These are phyloP conservation scores for Amanita jacksonii DNA, from an alignment of 768 basidiomycete species.

Conservation along the genomic window DNA sequence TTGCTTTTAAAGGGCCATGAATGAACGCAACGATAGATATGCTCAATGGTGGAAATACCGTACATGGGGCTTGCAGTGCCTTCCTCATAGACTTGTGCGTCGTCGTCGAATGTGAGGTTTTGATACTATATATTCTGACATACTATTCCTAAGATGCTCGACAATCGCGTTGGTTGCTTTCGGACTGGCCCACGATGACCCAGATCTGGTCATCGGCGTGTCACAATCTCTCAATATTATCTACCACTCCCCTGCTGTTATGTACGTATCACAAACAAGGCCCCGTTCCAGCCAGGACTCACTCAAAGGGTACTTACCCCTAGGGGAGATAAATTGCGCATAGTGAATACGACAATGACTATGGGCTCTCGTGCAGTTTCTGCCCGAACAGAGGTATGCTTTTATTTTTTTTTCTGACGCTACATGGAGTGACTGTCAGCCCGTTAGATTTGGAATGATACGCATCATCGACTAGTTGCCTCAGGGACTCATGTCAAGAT, in stretches of 20 bases:
- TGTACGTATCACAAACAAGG: conserved; percentile 28
- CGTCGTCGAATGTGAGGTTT: background rate
- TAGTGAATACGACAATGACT: conserved; percentile 43
- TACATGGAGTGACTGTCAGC: background rate
- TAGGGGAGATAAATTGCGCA: conserved; percentile 41
- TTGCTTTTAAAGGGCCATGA: background rate
- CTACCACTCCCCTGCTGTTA: conserved; percentile 45
- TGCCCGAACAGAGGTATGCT: conserved; percentile 38
- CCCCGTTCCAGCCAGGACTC: too few species aligned
- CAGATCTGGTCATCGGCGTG: conserved; percentile 22
- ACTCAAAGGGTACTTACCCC: conserved; percentile 4
- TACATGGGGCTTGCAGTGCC: conserved; percentile 50
- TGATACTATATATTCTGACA: background rate
- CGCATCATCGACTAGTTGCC: conserved; percentile 39
- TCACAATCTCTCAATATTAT: conserved; percentile 44
- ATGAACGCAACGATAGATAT: background rate
- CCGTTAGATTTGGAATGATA: conserved; percentile 46
- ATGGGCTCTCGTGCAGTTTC: conserved; percentile 38
- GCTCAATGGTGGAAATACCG: conserved; percentile 21
- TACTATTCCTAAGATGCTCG: conserved; percentile 32
- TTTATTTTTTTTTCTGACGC: background rate
- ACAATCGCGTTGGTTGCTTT: conserved; percentile 35
- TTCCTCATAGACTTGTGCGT: conserved; percentile 42
- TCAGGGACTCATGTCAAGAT: conserved; percentile 51
- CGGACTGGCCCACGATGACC: conserved; percentile 16